These are phyloP conservation scores for Cymbopogon citratus DNA, from an alignment of 176 grass and related monocot genomes.

Conservation along the genomic window DNA sequence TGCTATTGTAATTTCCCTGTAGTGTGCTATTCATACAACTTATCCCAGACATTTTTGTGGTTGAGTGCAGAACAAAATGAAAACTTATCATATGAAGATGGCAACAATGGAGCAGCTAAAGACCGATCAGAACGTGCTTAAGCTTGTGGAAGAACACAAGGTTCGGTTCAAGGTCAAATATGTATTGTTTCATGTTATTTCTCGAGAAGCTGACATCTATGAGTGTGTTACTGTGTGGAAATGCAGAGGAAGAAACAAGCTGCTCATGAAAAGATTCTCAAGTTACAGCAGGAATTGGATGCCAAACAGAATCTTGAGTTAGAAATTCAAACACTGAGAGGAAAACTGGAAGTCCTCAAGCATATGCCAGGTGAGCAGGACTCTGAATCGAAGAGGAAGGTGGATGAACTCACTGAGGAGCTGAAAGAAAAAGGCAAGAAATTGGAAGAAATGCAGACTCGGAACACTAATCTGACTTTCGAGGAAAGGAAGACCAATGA, in stretches of 20 bases:
- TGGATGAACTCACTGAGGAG: slow-evolving; percentile 38
- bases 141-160: slow-evolving; percentile 61
- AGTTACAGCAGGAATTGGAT: slow-evolving; percentile 49
- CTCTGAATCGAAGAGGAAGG: slow-evolving; percentile 23
- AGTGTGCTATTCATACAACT: neutral
- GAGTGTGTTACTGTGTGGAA: neutral
- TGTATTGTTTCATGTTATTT: neutral
- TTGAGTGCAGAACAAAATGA: slow-evolving; percentile 42
- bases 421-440: slow-evolving; percentile 29
- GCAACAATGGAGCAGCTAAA: slow-evolving; percentile 55
- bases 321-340: slow-evolving; percentile 52
- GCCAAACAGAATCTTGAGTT: slow-evolving; percentile 57
- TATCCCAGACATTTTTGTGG: neutral
- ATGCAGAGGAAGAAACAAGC: slow-evolving; percentile 51
- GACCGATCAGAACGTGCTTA: slow-evolving; percentile 55
- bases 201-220: neutral
- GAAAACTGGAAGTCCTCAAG: slow-evolving; percentile 47
- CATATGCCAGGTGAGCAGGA: slow-evolving; percentile 45
- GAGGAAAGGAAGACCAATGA: slow-evolving; percentile 48
- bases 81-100: slow-evolving; percentile 43
- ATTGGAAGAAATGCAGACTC: neutral
- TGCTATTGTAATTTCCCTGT: neutral
- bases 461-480: neutral
- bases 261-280: slow-evolving; percentile 42
- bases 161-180: slow-evolving; percentile 25